Evolutionary conservation across 768 basidiomycete genomes (phyloP).

Genomic region (Pisolithus marmoratus): DNA sequence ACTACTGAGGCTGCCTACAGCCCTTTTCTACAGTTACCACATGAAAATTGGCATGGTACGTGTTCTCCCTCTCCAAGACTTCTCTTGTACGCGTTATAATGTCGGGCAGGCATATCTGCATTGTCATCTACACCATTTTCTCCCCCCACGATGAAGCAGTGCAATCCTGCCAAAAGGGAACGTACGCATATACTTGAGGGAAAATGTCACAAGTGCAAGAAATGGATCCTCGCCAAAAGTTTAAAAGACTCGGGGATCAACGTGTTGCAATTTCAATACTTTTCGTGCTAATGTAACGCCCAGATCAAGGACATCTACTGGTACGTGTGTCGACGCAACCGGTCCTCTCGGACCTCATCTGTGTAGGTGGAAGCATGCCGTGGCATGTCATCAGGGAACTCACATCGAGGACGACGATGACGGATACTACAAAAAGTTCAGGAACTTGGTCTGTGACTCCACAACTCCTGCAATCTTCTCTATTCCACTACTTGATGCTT

Average conservation of each 20-base stretch:
- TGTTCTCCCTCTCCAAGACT: not conserved
- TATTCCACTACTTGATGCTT: not conserved
- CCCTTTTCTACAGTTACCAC: no score
- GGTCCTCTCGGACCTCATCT: slow-evolving; percentile 5
- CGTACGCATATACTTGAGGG: slow-evolving; percentile 58
- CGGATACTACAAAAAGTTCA: slow-evolving; percentile 28
- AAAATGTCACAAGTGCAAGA: slow-evolving; percentile 69
- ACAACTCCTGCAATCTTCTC: not conserved
- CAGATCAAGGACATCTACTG: slow-evolving; percentile 74
- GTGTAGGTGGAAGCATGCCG: slow-evolving; percentile 79
- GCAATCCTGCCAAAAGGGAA: slow-evolving; percentile 52
- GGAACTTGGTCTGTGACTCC: slow-evolving; percentile 7
- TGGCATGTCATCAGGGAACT: slow-evolving; percentile 61
- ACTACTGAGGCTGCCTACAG: no score
- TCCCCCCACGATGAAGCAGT: slow-evolving; percentile 49
- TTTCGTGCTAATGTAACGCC: not conserved
- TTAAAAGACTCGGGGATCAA: slow-evolving; percentile 71
- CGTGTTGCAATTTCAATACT: slow-evolving; percentile 28
- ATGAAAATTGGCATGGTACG: slow-evolving; percentile 74
- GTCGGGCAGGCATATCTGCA: slow-evolving; percentile 59
- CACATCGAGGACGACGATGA: slow-evolving; percentile 50
- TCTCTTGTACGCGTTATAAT: not conserved
- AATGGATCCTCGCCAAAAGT: slow-evolving; percentile 73
- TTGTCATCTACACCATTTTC: slow-evolving; percentile 70
- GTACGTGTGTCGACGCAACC: slow-evolving; percentile 35